A percentile compares a stretch with the other conserved stretches of the same genome.
phyloP scores from a whole-genome alignment of 129 eudicot species.

The Chrysanthemum lavandulifolium region DNA sequence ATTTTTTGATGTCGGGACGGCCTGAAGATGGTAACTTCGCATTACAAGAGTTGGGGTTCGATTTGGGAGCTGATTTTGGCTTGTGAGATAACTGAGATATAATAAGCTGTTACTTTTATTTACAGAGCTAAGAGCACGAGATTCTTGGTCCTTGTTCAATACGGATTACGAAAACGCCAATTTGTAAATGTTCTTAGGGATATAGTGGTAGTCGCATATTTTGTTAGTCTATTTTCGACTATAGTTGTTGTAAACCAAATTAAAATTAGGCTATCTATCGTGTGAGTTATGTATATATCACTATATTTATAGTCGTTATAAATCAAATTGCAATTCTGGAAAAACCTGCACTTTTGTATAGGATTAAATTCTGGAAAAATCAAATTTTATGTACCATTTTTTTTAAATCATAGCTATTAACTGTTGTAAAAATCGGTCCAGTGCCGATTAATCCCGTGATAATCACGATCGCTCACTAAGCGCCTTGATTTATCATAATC shows the following conservation, averaged over 20 bases:
- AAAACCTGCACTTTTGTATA: too few species aligned
- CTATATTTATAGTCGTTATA: too few species aligned
- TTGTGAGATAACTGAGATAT: neutral
- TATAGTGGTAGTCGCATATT: neutral
- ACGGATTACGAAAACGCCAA: neutral
- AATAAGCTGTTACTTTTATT: neutral
- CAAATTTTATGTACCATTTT: too few species aligned
- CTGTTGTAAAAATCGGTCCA: too few species aligned
- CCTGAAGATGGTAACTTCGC: conserved; percentile 48
- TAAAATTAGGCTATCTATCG: neutral
- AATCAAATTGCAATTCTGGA: too few species aligned
- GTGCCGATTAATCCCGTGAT: too few species aligned
- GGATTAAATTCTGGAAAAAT: too few species aligned
- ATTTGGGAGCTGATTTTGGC: conserved; percentile 30
- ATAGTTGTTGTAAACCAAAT: neutral
- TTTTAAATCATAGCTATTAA: too few species aligned
- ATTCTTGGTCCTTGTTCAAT: neutral
- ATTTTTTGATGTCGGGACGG: conserved; percentile 63
- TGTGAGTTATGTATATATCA: neutral
- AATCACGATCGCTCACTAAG: too few species aligned
- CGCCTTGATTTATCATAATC: too few species aligned
- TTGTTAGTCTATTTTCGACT: neutral
- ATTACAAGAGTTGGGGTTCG: conserved; percentile 42
- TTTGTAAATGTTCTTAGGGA: neutral
- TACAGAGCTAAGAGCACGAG: neutral